phyloP scores from a whole-genome alignment of 148 eudicot species.

The Chenopodium quinoa region DNA sequence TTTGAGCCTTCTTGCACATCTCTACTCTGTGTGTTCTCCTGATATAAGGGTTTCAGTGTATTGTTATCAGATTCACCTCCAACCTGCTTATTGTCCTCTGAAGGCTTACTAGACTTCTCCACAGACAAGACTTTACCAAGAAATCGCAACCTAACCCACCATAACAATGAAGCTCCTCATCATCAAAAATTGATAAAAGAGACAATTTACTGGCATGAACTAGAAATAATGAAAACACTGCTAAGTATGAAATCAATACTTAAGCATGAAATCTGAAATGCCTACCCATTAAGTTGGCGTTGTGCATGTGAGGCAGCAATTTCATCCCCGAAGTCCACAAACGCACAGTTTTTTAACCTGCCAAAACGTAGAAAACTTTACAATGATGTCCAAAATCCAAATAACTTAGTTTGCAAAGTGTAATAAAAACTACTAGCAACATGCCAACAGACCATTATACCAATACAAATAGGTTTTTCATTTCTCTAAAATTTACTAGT shows the following conservation, averaged over 20 bases:
- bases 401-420: neutral
- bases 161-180: neutral
- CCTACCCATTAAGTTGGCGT: slow-evolving; percentile 74
- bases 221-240: too few species aligned
- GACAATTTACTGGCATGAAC: too few species aligned
- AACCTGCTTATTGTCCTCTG: slow-evolving; percentile 34
- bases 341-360: slow-evolving; percentile 82
- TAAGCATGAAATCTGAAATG: neutral
- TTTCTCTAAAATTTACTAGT: too few species aligned
- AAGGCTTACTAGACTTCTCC: slow-evolving; percentile 59
- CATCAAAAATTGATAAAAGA: neutral
- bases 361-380: neutral
- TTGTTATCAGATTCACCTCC: slow-evolving; percentile 38
- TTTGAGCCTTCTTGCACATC: slow-evolving; percentile 34
- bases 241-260: too few species aligned
- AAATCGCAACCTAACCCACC: slow-evolving; percentile 59
- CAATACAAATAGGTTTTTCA: too few species aligned
- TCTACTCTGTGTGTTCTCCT: slow-evolving; percentile 33
- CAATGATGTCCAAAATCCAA: neutral
- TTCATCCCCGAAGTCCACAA: slow-evolving; percentile 81
- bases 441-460: too few species aligned
- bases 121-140: slow-evolving; percentile 85
- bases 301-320: slow-evolving; percentile 74
- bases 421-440: too few species aligned
- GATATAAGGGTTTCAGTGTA: slow-evolving; percentile 21